Conservation (phyloP, 805 yeast species). For the Saturnispora hagleri region DNA sequence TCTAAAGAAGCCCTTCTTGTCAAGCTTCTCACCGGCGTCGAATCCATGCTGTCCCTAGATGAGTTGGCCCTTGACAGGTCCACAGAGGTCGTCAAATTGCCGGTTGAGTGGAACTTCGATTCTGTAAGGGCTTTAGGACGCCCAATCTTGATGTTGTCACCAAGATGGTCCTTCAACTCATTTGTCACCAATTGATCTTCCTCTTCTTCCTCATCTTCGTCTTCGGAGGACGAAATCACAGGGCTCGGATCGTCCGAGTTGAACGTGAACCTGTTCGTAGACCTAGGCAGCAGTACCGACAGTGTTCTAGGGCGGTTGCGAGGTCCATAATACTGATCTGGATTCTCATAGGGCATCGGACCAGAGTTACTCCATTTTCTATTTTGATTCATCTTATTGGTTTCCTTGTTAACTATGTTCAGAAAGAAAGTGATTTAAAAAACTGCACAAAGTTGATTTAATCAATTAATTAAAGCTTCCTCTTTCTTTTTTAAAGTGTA, state of each 20-base stretch:
- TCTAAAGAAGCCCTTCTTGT: constrained; percentile 49
- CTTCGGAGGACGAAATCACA: constrained; percentile 12
- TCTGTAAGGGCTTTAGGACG: not conserved
- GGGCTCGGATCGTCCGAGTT: constrained; percentile 10
- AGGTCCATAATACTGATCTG: constrained; percentile 8
- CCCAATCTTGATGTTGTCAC: not conserved
- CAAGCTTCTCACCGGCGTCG: constrained; percentile 11
- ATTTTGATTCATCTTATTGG: not conserved
- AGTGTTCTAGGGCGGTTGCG: constrained; percentile 1
- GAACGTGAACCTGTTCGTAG: not conserved
- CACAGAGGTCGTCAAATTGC: constrained; percentile 6
- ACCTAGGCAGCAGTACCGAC: constrained; percentile 8
- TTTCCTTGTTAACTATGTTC: not conserved
- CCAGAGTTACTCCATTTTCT: constrained; percentile 3
- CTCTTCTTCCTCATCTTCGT: constrained; percentile 6
- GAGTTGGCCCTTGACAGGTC: constrained; percentile 5
- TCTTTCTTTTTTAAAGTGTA: not conserved
- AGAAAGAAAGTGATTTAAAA: not conserved
- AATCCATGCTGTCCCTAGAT: not conserved
- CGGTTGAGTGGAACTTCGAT: constrained; percentile 12
- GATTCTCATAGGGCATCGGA: constrained; percentile 1
- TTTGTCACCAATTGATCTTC: constrained; percentile 6
- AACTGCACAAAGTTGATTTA: not conserved
- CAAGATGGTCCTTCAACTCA: not conserved
- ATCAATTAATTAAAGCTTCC: not conserved